Evolutionary conservation across 2,329 filamentous ascomycete species (phyloP), one percentile per base, ranked within the genome.

Genomic region (Trichoderma oligosporum): DNA sequence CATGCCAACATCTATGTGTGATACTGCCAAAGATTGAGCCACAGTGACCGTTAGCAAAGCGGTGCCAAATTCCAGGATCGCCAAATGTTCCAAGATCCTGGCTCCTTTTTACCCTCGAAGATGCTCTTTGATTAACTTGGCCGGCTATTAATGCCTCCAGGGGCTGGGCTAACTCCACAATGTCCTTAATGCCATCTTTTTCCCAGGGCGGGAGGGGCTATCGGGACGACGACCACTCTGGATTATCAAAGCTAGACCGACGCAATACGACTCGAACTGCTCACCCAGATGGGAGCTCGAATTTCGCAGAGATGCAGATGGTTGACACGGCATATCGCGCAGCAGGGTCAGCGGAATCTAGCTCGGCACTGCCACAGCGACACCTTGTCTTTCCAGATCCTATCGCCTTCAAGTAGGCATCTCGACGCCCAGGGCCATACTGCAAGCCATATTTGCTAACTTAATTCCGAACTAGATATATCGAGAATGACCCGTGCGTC

Each of bases 401-500:
- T 16, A 75, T 83, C 48, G 80, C 82, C 7, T 80, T 84, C 61
- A 76, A 76, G 79, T 82, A 49, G 74, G 54, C n/a, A n/a, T n/a
- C n/a, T n/a, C n/a, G n/a, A n/a, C n/a, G n/a, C n/a, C n/a, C n/a
- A n/a, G n/a, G n/a, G n/a, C n/a, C n/a, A n/a, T n/a, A n/a, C n/a
- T n/a, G 36, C 36, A 18, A 14, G n/a, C n/a, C 24, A 36, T 24
- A 4, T 11, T 3, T n/a, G 14, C n/a, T 56, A 18, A 58, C 48
- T 14, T 20, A 3, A 36, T 9, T 51, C 2, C 14, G 18, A 1
- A 24, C 12, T 27, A 85, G 82, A 61, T 96, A 93, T 68, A 83
- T 99, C 20, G 89, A 96, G 75, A 89, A 95, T 68, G 94, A 97
- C 62, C 78, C 85, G 1, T 83, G 82, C 4, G 91, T 91, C 4